phyloP scores from a whole-genome alignment of 805 yeast genomes.

The Brettanomyces custersianus region DNA sequence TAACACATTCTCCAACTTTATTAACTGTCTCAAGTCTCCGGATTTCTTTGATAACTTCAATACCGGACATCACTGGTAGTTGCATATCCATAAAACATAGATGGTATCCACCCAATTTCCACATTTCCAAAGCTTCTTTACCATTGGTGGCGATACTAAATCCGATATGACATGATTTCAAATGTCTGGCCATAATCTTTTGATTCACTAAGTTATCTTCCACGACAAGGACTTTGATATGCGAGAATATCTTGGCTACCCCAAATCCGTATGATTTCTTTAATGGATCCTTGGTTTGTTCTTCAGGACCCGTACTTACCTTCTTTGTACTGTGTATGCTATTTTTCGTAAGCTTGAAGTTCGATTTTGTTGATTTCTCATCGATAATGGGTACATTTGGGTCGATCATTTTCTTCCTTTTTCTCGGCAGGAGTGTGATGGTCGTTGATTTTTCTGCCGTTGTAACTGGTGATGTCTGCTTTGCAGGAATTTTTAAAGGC shows the following conservation, averaged over 20 bases:
- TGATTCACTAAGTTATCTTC: constrained; percentile 95
- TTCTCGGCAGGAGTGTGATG: too few relatives aligned
- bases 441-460: too few relatives aligned
- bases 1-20: constrained; percentile 55
- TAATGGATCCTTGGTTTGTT: not conserved
- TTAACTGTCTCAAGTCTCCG: constrained; percentile 75
- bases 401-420: too few relatives aligned
- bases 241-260: constrained; percentile 67
- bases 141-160: constrained; percentile 89
- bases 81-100: constrained; percentile 95
- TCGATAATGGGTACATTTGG: too few relatives aligned
- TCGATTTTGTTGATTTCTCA: too few relatives aligned
- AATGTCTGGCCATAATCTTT: constrained; percentile 80
- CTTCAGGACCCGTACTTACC: too few relatives aligned
- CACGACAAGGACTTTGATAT: constrained; percentile 83
- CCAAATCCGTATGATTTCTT: constrained; percentile 15
- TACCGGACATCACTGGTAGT: constrained; percentile 90
- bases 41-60: constrained; percentile 90
- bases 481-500: too few relatives aligned
- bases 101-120: constrained; percentile 93
- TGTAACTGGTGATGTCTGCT: too few relatives aligned
- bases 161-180: constrained; percentile 76
- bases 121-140: constrained; percentile 86
- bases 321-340: too few relatives aligned
- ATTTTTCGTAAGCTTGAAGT: too few relatives aligned